Evolutionary conservation across 2,329 filamentous ascomycete genomes (phyloP).

Genomic region (Mollisia scopiformis): DNA sequence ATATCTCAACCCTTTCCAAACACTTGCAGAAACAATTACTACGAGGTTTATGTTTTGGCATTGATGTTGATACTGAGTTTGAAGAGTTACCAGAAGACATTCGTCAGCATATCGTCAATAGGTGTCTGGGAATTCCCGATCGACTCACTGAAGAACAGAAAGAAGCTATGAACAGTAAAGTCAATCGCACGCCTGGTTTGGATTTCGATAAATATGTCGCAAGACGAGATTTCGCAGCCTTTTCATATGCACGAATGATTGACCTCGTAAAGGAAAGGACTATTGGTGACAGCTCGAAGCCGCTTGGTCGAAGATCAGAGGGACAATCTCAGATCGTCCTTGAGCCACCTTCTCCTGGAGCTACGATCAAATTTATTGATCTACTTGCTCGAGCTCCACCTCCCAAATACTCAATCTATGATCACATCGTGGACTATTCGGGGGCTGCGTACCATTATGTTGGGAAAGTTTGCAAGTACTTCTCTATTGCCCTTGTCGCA

Average conservation of each 20-base stretch:
- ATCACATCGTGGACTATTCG: slow-evolving; percentile 5
- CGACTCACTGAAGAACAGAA: slow-evolving; percentile 42
- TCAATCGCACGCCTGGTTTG: slow-evolving; percentile 6
- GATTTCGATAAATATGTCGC: slow-evolving; percentile 48
- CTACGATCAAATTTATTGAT: slow-evolving; percentile 3
- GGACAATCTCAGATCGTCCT: slow-evolving; percentile 2
- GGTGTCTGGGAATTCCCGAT: slow-evolving; percentile 47
- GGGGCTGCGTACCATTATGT: slow-evolving; percentile 18
- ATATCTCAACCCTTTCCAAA: slow-evolving; percentile 1
- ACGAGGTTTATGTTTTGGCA: slow-evolving; percentile 49
- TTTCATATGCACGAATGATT: slow-evolving; percentile 45
- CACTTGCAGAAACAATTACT: slow-evolving; percentile 41
- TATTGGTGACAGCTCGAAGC: not conserved
- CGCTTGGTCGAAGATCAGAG: not conserved
- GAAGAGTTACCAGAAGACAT: slow-evolving; percentile 48
- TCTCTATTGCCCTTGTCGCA: slow-evolving; percentile 45
- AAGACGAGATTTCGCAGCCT: slow-evolving; percentile 51
- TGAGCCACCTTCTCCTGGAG: not conserved
- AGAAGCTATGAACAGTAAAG: slow-evolving; percentile 38
- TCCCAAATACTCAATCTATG: slow-evolving; percentile 11
- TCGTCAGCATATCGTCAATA: slow-evolving; percentile 45
- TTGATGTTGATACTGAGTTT: slow-evolving; percentile 52
- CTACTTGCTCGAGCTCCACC: slow-evolving; percentile 8
- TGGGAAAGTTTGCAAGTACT: slow-evolving; percentile 44
- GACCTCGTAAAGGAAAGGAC: slow-evolving; percentile 10